Evolutionary conservation across 257 asterid genomes (phyloP).

Genomic region (Nicotiana tabacum): DNA sequence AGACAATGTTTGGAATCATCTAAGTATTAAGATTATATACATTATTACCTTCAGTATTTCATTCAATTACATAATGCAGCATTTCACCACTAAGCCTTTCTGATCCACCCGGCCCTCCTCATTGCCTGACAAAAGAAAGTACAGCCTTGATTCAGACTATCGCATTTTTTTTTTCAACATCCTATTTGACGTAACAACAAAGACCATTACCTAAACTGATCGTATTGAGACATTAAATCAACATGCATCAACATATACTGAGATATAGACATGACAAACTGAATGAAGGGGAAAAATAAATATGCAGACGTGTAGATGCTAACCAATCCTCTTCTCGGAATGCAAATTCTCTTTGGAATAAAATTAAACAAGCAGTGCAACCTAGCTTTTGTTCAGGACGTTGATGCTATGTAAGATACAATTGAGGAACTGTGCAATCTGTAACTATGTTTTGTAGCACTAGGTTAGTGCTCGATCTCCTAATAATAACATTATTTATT

Average conservation of each 20-base stretch:
- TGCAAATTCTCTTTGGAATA: neutral
- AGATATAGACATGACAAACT: neutral
- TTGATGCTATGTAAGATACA: too few relatives aligned
- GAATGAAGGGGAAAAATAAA: neutral
- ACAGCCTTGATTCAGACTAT: neutral
- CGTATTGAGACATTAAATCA: neutral
- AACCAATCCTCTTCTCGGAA: neutral
- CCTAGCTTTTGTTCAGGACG: too few relatives aligned
- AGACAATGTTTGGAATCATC: neutral
- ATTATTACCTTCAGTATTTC: conserved; percentile 10
- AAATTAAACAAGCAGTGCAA: neutral
- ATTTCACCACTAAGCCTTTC: conserved; percentile 58
- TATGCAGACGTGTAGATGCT: neutral
- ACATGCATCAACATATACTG: neutral
- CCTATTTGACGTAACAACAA: neutral
- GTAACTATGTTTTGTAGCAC: too few relatives aligned
- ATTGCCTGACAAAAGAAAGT: conserved; percentile 39
- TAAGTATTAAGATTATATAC: conserved; percentile 19
- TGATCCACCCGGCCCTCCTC: conserved; percentile 73
- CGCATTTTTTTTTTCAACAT: neutral
- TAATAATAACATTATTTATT: too few relatives aligned
- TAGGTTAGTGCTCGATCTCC: too few relatives aligned
- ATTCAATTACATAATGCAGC: conserved; percentile 55
- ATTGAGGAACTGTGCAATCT: too few relatives aligned
- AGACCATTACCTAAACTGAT: neutral